Evolutionary conservation across 306 rosid species (phyloP).

Genomic region (Echinosophora koreensis): DNA sequence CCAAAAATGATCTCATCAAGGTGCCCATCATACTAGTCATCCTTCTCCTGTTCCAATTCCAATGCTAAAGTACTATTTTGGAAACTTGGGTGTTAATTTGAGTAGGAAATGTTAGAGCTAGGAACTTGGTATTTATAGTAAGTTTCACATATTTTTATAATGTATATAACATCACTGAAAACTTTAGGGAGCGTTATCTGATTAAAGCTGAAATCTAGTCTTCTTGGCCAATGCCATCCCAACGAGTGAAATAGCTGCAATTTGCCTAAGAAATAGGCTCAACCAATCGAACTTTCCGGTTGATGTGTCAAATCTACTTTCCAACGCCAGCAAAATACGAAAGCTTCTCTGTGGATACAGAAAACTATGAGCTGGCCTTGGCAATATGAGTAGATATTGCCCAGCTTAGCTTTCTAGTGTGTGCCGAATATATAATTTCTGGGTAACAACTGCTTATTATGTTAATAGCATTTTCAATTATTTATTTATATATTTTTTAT

Average conservation of each 20-base stretch:
- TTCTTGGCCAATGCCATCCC: neutral
- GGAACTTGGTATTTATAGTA: conserved; percentile 46
- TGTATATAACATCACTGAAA: neutral
- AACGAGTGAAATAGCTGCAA: conserved; percentile 33
- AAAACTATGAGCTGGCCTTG: neutral
- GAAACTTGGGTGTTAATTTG: neutral
- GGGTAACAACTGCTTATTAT: too few species aligned
- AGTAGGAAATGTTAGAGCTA: conserved; percentile 32
- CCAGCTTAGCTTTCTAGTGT: neutral
- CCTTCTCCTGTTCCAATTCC: neutral
- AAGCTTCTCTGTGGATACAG: neutral
- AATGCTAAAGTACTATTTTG: neutral
- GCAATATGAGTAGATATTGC: neutral
- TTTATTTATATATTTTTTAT: too few species aligned
- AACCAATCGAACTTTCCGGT: conserved; percentile 24
- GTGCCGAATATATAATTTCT: neutral
- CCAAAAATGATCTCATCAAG: neutral
- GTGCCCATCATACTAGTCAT: neutral
- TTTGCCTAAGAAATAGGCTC: conserved; percentile 24
- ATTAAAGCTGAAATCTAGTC: conserved; percentile 9
- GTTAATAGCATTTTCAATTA: too few species aligned
- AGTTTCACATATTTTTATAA: neutral
- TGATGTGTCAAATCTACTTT: conserved; percentile 54
- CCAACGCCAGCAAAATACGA: conserved; percentile 7
- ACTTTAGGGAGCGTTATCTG: conserved; percentile 45